Evolutionary conservation across 768 basidiomycete species (phyloP).

Genomic region (Goffeauzyma gilvescens): DNA sequence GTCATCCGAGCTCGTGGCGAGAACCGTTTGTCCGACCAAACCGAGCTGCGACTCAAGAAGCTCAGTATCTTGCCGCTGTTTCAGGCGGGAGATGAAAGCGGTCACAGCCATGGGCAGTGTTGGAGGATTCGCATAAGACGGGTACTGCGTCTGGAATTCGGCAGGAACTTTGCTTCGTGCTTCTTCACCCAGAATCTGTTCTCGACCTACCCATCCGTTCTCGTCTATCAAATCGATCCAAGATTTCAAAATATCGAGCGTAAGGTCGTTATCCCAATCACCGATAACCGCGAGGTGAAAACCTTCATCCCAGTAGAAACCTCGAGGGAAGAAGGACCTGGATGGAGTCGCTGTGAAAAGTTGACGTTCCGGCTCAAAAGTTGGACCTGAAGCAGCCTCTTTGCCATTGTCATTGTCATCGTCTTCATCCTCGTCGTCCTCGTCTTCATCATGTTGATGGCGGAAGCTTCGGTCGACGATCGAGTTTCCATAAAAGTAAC

Average conservation of each 20-base stretch:
- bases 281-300: slow-evolving; percentile 86
- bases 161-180: slow-evolving; percentile 80
- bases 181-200: slow-evolving; percentile 92
- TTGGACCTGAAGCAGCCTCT: slow-evolving; percentile 15
- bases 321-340: slow-evolving; percentile 88
- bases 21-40: slow-evolving; percentile 20
- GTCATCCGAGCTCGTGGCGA: background rate
- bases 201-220: slow-evolving; percentile 86
- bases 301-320: slow-evolving; percentile 98
- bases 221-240: slow-evolving; percentile 86
- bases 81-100: slow-evolving; percentile 61
- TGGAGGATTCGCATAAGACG: slow-evolving; percentile 83
- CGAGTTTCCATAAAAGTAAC: slow-evolving; percentile 82
- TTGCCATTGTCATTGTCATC: slow-evolving; percentile 32
- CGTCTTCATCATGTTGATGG: slow-evolving; percentile 72
- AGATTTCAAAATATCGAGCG: slow-evolving; percentile 66
- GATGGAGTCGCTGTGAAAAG: slow-evolving; percentile 85
- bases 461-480: slow-evolving; percentile 69
- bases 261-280: slow-evolving; percentile 78
- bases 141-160: slow-evolving; percentile 85
- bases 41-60: slow-evolving; percentile 42
- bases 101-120: slow-evolving; percentile 87
- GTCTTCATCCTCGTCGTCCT: slow-evolving; percentile 37
- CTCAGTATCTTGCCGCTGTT: slow-evolving; percentile 31
- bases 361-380: slow-evolving; percentile 51